A percentile compares a stretch with the other conserved stretches of the same genome.
Conservation (phyloP, 2,329 filamentous ascomycete species). For the Colletotrichum sp. region DNA sequence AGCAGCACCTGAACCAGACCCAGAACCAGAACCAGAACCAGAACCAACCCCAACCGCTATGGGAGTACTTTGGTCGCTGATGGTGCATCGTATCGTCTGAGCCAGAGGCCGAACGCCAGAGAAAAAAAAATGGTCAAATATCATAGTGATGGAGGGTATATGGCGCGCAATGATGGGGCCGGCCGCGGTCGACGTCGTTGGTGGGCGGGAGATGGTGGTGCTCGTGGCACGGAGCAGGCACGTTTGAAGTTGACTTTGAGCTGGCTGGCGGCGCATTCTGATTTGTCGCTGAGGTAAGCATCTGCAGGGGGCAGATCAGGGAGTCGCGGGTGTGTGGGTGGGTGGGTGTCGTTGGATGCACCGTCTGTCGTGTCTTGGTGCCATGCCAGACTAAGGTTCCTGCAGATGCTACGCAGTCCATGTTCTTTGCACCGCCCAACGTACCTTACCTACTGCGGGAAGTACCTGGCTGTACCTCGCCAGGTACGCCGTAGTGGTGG, state of each 20-base stretch:
- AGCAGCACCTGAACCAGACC: background rate
- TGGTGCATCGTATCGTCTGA: background rate
- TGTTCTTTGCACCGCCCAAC: background rate
- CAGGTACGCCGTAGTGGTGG: background rate
- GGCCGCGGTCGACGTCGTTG: conserved; percentile 5
- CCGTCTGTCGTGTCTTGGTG: background rate
- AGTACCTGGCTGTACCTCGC: background rate
- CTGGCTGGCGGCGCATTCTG: conserved; percentile 27
- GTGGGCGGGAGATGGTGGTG: conserved; percentile 15
- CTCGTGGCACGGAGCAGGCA: conserved; percentile 31
- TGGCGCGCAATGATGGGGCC: conserved; percentile 3
- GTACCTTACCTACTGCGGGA: background rate
- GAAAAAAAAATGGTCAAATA: background rate
- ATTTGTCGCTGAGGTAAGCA: conserved; percentile 32
- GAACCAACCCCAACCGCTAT: background rate
- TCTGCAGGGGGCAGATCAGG: conserved; percentile 21
- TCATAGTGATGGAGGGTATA: conserved; percentile 21
- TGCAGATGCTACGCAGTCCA: background rate
- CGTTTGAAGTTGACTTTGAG: conserved; percentile 49
- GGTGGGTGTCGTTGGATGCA: background rate
- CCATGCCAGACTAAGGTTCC: background rate
- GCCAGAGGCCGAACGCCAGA: background rate
- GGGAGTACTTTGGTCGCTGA: background rate
- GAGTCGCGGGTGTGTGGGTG: conserved; percentile 18
- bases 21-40: background rate